phyloP scores from a whole-genome alignment of 805 yeast genomes.

The Starmera dryadoides region DNA sequence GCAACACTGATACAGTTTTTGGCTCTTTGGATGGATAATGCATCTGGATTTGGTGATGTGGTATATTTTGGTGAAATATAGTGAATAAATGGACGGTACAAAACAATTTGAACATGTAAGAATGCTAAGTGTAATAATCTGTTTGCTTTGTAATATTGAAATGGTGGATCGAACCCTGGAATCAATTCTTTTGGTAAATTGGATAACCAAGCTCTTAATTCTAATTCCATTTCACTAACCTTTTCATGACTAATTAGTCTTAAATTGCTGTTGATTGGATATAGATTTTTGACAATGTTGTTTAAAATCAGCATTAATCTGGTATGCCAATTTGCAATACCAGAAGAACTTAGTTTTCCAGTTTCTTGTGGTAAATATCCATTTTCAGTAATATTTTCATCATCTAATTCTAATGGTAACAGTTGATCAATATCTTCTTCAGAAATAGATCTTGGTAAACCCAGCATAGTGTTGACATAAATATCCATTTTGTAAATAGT shows the following conservation, averaged over 20 bases:
- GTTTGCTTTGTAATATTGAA: conserved; percentile 60
- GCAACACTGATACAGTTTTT: conserved; percentile 81
- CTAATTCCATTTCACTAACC: conserved; percentile 60
- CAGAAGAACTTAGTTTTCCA: conserved; percentile 59
- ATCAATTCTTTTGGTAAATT: conserved; percentile 62
- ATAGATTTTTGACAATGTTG: conserved; percentile 59
- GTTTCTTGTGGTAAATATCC: conserved; percentile 44
- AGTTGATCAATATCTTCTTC: conserved; percentile 85
- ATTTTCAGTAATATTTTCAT: conserved; percentile 71
- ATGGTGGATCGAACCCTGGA: conserved; percentile 67
- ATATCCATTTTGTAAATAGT: conserved; percentile 88
- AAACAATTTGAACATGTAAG: conserved; percentile 69
- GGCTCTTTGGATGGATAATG: conserved; percentile 65
- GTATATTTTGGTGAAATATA: conserved; percentile 55
- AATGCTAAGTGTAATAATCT: conserved; percentile 65
- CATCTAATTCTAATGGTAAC: conserved; percentile 78
- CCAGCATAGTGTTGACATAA: conserved; percentile 83
- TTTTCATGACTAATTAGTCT: conserved; percentile 21
- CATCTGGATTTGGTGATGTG: conserved; percentile 33
- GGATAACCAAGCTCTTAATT: conserved; percentile 66
- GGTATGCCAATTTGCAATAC: conserved; percentile 83
- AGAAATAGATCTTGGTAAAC: conserved; percentile 70
- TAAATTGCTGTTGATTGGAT: conserved; percentile 48
- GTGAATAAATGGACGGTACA: conserved; percentile 86
- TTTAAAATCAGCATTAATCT: conserved; percentile 61